Evolutionary conservation across 345 rosid species (phyloP).

Genomic region (Mangifera indica): DNA sequence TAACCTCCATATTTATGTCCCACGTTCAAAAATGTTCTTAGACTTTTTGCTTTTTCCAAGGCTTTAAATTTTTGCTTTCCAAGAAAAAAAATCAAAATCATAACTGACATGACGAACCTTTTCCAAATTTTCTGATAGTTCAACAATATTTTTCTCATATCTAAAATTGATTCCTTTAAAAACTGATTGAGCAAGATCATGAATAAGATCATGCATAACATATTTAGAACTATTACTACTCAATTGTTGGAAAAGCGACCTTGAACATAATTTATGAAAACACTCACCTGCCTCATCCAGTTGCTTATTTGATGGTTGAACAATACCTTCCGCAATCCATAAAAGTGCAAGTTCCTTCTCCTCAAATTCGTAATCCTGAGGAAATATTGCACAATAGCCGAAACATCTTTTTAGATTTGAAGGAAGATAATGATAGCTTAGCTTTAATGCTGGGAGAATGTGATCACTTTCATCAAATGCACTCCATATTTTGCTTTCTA

Average conservation of each 20-base stretch:
- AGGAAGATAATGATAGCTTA: slow-evolving; percentile 6
- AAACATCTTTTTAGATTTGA: not conserved
- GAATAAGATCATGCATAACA: not conserved
- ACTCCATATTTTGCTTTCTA: not conserved
- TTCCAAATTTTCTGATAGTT: not conserved
- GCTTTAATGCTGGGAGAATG: not conserved
- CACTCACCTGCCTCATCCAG: not conserved
- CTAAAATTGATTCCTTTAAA: not conserved
- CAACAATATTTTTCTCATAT: too few relatives aligned
- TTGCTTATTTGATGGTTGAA: not conserved
- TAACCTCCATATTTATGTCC: too few relatives aligned
- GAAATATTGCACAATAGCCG: not conserved
- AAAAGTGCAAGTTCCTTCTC: not conserved
- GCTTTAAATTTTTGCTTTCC: not conserved
- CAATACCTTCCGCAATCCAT: slow-evolving; percentile 5
- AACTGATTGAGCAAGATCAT: not conserved
- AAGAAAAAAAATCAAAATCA: too few relatives aligned
- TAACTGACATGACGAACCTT: not conserved
- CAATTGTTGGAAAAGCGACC: not conserved
- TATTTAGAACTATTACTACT: not conserved
- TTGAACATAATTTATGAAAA: not conserved
- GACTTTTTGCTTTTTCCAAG: not conserved
- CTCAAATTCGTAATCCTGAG: not conserved
- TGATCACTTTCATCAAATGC: not conserved
- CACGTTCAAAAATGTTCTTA: not conserved